Evolutionary conservation across 169 alveolate genomes (phyloP), one percentile per base, ranked within the genome.

Genomic region (Eimeria brunetti): DNA sequence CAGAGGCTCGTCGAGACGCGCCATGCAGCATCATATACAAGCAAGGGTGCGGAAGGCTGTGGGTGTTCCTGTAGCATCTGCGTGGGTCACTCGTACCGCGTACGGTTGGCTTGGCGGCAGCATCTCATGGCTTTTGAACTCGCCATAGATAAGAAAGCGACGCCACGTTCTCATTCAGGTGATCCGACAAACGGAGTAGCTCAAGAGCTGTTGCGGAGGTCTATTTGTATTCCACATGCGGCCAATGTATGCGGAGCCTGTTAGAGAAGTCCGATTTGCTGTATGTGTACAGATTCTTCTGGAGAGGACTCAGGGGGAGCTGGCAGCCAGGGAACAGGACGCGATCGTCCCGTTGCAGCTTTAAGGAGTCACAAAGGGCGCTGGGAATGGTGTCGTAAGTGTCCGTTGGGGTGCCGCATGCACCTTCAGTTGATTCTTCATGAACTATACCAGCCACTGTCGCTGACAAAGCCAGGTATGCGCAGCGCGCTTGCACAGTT

Each of bases 401-500:
- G 92, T 20, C 83, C 78, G 11, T 41, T 86, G 78, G 92, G 92
- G 58, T 86, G 92, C 83, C 92, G 92, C 81, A 86, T 86, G 92
- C 92, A 86, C 44, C 73, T 86, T 18, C 81, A 71, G 30, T 86
- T 86, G 92, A 86, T 86, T 62, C 81, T 86, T 22, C 92, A 86
- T 62, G 92, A 86, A 51, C 92, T 86, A 20, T 86, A 60, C 44
- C 92, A 86, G 92, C 92, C 92, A 24, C 46, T 86, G 33, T 58
- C 81, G 16, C 53, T 86, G 83, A 86, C 92, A 30, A 36, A 22
- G 67, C 51, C 81, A 27, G 92, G 83, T 1, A 6, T 86, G 62
- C 92, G 92, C 83, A 86, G 92, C 36, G 92, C 92, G n/a, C 83
- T 86, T 7, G 78, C 83, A 22, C 78, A 86, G 78, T 12, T 86